Evolutionary conservation across 305 asterid species (phyloP).

Genomic region (Solanum aculeatissimum): DNA sequence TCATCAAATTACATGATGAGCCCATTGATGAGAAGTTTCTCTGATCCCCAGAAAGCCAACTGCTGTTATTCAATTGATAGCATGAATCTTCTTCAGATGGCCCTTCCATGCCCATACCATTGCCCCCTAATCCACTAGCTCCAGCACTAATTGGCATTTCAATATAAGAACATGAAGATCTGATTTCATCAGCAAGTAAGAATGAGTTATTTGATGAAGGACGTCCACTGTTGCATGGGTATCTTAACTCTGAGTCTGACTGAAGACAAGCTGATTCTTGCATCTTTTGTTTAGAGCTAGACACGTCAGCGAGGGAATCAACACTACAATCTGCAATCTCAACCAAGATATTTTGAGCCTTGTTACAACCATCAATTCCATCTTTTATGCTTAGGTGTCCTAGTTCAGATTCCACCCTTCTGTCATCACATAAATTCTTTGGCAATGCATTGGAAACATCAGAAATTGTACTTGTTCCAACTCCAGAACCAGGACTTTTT

Average conservation of each 20-base stretch:
- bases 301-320: slow-evolving; percentile 41
- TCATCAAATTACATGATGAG: slow-evolving; percentile 47
- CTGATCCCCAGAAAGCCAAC: slow-evolving; percentile 72
- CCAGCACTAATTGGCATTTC: slow-evolving; percentile 37
- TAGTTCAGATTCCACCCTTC: slow-evolving; percentile 36
- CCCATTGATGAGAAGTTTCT: slow-evolving; percentile 46
- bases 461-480: slow-evolving; percentile 17
- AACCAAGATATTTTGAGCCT: slow-evolving; percentile 52
- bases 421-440: slow-evolving; percentile 29
- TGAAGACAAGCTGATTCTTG: slow-evolving; percentile 25
- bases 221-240: slow-evolving; percentile 26
- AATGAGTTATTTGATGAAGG: slow-evolving; percentile 38
- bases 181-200: slow-evolving; percentile 29
- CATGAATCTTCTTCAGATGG: slow-evolving; percentile 88
- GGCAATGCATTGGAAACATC: slow-evolving; percentile 34
- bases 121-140: slow-evolving; percentile 35
- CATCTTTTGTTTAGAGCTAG: slow-evolving; percentile 24
- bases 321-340: slow-evolving; percentile 60
- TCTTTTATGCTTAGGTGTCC: slow-evolving; percentile 33
- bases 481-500: slow-evolving; percentile 34
- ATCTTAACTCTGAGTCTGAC: slow-evolving; percentile 37
- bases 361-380: slow-evolving; percentile 35
- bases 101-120: slow-evolving; percentile 62
- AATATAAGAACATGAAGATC: slow-evolving; percentile 48
- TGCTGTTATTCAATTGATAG: slow-evolving; percentile 58